Percentiles rank a stretch among this genome's conserved stretches.
Conservation (phyloP, 495 filamentous ascomycete species). For the Astrocystis sublimbata region DNA sequence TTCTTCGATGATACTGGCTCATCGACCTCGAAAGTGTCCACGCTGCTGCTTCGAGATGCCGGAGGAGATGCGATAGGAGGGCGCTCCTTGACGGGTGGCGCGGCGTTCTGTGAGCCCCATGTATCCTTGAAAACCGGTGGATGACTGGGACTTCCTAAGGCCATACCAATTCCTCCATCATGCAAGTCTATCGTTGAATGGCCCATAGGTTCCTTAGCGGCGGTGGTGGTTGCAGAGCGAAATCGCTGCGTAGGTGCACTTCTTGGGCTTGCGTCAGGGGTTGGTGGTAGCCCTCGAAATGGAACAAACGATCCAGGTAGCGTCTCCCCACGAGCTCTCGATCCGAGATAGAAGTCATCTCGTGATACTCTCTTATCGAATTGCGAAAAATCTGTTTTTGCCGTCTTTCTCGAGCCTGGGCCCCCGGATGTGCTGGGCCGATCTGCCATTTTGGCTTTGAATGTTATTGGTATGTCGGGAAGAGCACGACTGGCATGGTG, state of each 20-base stretch:
- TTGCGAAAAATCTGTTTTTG: conserved; percentile 28
- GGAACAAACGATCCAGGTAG: conserved; percentile 32
- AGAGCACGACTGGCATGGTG: conserved; percentile 42
- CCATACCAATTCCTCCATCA: conserved; percentile 57
- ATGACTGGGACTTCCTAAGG: conserved; percentile 54
- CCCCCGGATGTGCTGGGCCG: conserved; percentile 46
- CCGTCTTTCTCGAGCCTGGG: conserved; percentile 20
- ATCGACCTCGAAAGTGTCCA: conserved; percentile 38
- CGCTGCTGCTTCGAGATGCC: conserved; percentile 24
- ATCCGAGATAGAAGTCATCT: conserved; percentile 49
- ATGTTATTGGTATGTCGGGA: conserved; percentile 36
- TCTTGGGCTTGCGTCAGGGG: conserved; percentile 45
- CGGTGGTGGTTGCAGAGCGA: neutral
- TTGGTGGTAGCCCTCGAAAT: conserved; percentile 40
- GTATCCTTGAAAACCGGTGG: conserved; percentile 21
- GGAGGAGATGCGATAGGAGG: conserved; percentile 22
- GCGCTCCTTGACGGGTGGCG: conserved; percentile 19
- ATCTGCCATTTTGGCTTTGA: conserved; percentile 36
- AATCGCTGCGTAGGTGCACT: neutral
- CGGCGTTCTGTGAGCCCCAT: conserved; percentile 20
- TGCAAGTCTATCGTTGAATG: conserved; percentile 39
- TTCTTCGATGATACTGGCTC: conserved; percentile 47
- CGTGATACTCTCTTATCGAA: conserved; percentile 44
- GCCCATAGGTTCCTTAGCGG: conserved; percentile 37
- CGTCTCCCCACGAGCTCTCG: conserved; percentile 21